Base-by-base conservation (phyloP, 1,284 basidiomycete genomes). In the Naganishia sp. region DNA sequence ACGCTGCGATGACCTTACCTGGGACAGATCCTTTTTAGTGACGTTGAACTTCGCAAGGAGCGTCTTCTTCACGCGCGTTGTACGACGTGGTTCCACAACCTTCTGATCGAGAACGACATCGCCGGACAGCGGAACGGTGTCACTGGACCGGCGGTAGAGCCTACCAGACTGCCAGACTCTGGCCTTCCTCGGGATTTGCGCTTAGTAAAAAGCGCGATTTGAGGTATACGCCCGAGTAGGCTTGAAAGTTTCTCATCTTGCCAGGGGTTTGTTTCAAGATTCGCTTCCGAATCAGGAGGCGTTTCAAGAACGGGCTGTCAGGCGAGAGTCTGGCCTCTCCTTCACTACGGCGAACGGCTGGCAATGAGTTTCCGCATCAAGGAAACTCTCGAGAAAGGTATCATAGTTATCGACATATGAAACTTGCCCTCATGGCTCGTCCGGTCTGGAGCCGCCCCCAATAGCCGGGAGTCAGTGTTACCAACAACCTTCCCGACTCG, bases 1-100 rank as follows among this genome's bases (percentile, higher is more conserved):
- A 61, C 58, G 58, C 49, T 61, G 47, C 58, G 52, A 51, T 61
- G 58, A 61, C 58, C 58, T 61, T 61, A 61, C 58, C 58, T 49
- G 42, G 58, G 51, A 50, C 47, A 39, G 23, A 61, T 43, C 58
- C 58, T 50, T 39, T 39, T 50, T n/a, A 61, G 45, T 41, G 39
- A 61, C 58, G 58, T 61, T 47, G 58, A 47, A 61, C 58, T 61
- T 61, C 58, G 58, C 58, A 50, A 51, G 47, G 58, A 61, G 58
- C 58, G 58, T 61, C 58, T 15, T 11, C 41, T 10, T 39, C 21
- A 35, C 47, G 47, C 32, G 47, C 32, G 32, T n/a, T 18, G 31
- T 6, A 35, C n/a, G 32, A 13, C 32, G 31, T 15, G 11, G 39
- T n/a, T 21, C 15, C 15, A 21, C 28, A 54, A 31, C 39, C 52